Base-by-base conservation (phyloP, 2,329 filamentous ascomycete genomes). In the Curvularia verruculosa region DNA sequence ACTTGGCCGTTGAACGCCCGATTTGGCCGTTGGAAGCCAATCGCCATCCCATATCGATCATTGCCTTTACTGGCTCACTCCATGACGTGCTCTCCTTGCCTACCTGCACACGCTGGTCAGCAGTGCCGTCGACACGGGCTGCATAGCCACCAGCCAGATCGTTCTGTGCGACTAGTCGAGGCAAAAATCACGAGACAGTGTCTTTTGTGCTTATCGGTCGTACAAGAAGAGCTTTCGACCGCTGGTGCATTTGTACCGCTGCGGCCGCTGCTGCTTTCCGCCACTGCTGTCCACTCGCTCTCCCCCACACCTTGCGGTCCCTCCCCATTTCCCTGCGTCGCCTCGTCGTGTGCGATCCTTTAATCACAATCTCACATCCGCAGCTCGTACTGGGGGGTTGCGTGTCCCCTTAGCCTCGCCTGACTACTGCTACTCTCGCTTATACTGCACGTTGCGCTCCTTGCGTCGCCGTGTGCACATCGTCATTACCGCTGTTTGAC, bases 1-100 rank as follows among this genome's bases (percentile, higher is more conserved):
- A 59, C 50, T 43, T 56, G 4, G 24, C 21, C 46, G 46, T 49
- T 49, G 46, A 39, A 29, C 43, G 43, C 43, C 43, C 43, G 43
- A 46, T 31, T 31, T 31, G 43, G 31, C 23, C 56, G 55, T 51
- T 58, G 40, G 51, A 52, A 46, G 54, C 52, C 56, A 66, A 65
- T 69, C 61, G 61, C 60, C 52, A 63, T 64, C 54, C 28, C 39
- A 39, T 40, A 65, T 65, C 66, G 61, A 72, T 75, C 70, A 64
- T 60, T 73, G 47, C 71, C 68, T 29, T 31, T 60, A 61, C 52
- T 18, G 67, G 69, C 52, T 41, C 45, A 54, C 68, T 66, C 66
- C 34, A 71, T 75, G 72, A 74, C 71, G 71, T 72, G 52, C 43
- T 56, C 43, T 45, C 49, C 47, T 58, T 34, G 41, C 9, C 31